Conservation (phyloP, 192 early-diverging fungal genomes). For the Entomortierella lignicola region DNA sequence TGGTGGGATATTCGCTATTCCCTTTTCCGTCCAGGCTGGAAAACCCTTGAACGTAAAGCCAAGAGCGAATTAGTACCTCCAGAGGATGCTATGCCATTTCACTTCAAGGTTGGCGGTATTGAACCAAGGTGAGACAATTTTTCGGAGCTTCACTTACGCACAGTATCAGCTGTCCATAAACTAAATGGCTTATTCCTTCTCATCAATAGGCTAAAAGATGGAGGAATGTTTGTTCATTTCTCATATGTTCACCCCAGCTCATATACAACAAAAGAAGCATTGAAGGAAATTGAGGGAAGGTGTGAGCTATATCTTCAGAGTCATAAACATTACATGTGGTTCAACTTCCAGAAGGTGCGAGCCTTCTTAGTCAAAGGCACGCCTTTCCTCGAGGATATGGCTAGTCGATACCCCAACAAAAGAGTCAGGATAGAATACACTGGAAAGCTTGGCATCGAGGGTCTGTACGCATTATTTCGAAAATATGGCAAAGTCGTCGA, state of each 20-base stretch:
- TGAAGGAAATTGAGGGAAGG: conserved; percentile 55
- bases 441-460: conserved; percentile 57
- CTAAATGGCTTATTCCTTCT: not conserved
- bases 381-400: conserved; percentile 82
- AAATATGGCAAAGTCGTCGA: conserved; percentile 86
- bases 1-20: conserved; percentile 50
- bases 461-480: conserved; percentile 79
- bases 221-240: conserved; percentile 68
- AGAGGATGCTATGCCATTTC: conserved; percentile 58
- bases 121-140: conserved; percentile 58
- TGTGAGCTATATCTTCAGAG: conserved; percentile 66
- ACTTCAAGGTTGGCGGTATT: conserved; percentile 60
- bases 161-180: not conserved
- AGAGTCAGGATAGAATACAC: conserved; percentile 38
- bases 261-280: conserved; percentile 46
- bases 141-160: not conserved
- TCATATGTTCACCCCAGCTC: conserved; percentile 52
- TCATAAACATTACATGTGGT: conserved; percentile 69
- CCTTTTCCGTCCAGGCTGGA: conserved; percentile 40
- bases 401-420: conserved; percentile 62
- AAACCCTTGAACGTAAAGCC: conserved; percentile 44
- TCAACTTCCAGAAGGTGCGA: conserved; percentile 71
- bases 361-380: conserved; percentile 76
- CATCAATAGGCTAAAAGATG: conserved; percentile 56
- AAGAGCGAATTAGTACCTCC: conserved; percentile 56